Base-by-base conservation (phyloP, 306 rosid genomes). In the Vicia faba region DNA sequence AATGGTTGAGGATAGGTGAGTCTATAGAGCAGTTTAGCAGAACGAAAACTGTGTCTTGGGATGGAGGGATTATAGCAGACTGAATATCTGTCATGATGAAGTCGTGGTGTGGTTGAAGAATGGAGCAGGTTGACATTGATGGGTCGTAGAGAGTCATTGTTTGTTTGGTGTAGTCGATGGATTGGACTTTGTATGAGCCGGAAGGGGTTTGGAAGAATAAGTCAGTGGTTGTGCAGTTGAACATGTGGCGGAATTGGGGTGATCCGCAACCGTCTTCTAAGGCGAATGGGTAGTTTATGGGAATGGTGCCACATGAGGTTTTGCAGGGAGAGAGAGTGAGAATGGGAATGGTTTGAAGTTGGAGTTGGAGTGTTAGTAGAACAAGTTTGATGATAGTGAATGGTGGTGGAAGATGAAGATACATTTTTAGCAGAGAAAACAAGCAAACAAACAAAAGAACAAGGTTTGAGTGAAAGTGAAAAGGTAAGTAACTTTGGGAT, bases 1-100 rank as follows among this genome's bases (percentile, higher is more conserved):
- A 92, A 71, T 89, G 96, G 89, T 92, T 92, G 28, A 92, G 95
- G 43, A 92, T 85, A 5, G 98, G 98, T 11, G 98, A 92, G 71
- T 92, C 96, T 18, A 84, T 59, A 6, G 98, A 92, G 80, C 98
- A 92, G 56, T 92, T 92, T 46, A 92, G 82, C 9, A 92, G 89
- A 26, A 87, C 96, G 7, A 92, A 85, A 50, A 87, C 81, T 1
- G 98, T 87, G 81, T 92, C 98, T 5, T 89, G 84, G n/a, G 98
- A 68, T 0, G 98, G 98, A 0, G 96, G 98, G 26, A 92, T 87
- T 8, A 89, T 79, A 35, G 89, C 92, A 2, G 95, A 82, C 58
- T 92, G 95, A 68, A 92, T 33, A n/a, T 86, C 91, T 0, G 98
- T 79, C 92, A 92, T 78, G 66, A 46, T n/a, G 40, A 92, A 92